These are phyloP conservation scores for Starmerella khaoyaiensis DNA, from an alignment of 805 yeast species.

Conservation along the genomic window DNA sequence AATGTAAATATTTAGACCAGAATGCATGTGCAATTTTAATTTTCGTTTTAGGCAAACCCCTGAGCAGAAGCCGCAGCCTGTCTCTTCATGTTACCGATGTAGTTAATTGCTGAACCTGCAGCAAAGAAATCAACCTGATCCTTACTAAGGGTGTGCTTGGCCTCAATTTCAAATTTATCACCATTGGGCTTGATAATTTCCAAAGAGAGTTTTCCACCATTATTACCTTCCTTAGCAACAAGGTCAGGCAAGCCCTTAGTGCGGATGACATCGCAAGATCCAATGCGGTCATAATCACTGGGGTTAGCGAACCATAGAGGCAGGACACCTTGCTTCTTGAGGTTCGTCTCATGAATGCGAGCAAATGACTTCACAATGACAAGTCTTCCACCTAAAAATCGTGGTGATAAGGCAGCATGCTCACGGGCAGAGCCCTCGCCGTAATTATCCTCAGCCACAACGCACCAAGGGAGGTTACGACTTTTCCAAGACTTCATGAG, in stretches of 20 bases:
- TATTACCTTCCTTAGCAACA: conserved; percentile 70
- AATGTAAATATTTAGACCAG: too few species aligned
- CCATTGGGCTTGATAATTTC: conserved; percentile 66
- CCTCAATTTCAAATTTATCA: conserved; percentile 49
- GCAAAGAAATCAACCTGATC: conserved; percentile 94
- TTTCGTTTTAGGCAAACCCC: background rate
- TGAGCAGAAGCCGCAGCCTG: conserved; percentile 3
- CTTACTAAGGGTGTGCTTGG: conserved; percentile 92
- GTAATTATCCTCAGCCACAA: conserved; percentile 93
- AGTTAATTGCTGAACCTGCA: conserved; percentile 94
- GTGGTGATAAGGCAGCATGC: conserved; percentile 93
- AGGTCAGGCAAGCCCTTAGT: conserved; percentile 64
- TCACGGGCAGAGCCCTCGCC: conserved; percentile 99
- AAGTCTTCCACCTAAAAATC: conserved; percentile 83
- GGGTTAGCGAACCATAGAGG: conserved; percentile 89
- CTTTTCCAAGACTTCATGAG: conserved; percentile 91
- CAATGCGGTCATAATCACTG: conserved; percentile 69
- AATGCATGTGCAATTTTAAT: background rate
- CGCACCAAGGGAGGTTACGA: conserved; percentile 77
- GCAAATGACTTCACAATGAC: conserved; percentile 91
- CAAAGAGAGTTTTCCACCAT: conserved; percentile 67
- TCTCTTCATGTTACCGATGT: conserved; percentile 46
- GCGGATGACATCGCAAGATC: conserved; percentile 64
- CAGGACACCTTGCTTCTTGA: conserved; percentile 95
- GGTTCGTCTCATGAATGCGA: conserved; percentile 93